Evolutionary conservation across 495 filamentous ascomycete species (phyloP), one percentile per base, ranked within the genome.

Genomic region (Mytilinidion resinicola): DNA sequence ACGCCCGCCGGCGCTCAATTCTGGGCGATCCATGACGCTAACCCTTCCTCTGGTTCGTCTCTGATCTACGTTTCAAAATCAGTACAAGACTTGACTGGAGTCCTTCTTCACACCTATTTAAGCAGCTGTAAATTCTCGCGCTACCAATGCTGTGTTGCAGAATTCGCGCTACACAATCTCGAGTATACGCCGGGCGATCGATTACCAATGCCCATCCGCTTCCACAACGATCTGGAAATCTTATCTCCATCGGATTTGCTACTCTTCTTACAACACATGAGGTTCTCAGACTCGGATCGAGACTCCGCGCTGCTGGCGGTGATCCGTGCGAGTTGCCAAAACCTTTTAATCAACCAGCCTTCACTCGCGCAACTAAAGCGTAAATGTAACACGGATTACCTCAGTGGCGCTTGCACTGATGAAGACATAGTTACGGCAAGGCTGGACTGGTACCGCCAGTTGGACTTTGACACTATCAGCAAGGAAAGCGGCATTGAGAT

Each of bases 41-140:
- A 83, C 19, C 52, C 64, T 0, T 72, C 77, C 17, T 52, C 52
- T 11, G 57, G 62, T 15, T 69, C 67, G 4, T 51, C 77, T 8
- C 75, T 79, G 21, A 68, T 85, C 10, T 85, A 77, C 49, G 64
- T 78, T 2, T 85, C 82, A 10, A 81, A 81, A 55, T 80, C 79
- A 34, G 76, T 76, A 0, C 73, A 73, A 17, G 78, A 80, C 51
- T 56, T 81, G 2, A 66, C 71, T 6, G 73, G 75, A 4, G 78
- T 79, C 2, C 70, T 84, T 8, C 62, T 85, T 10, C 82, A 85
- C 57, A 80, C 81, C 0, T 84, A 79, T 59, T 63, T 85, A 0
- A 81, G 80, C 4, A 76, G 73, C 14, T 74, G 74, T 48, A 72
- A 72, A 6, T 77, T 76, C 47, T 66, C 74, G 9, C 73, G 82